A percentile compares a stretch with the other conserved stretches of the same genome.
Conservation (phyloP, 169 alveolate genomes). For the Cryptosporidium parvum region DNA sequence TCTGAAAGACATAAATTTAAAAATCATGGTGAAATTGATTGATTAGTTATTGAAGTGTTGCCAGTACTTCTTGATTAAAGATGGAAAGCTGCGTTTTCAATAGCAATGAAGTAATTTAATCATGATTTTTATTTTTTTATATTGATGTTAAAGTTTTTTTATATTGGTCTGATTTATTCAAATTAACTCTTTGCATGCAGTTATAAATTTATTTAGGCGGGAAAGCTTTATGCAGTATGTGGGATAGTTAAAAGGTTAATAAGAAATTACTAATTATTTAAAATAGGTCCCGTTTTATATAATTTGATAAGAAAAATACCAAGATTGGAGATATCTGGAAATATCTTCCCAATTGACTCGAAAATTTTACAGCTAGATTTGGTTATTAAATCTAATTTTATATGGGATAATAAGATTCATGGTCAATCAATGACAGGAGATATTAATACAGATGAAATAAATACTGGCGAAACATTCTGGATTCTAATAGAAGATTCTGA, state of each 20-base stretch:
- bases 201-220: background rate
- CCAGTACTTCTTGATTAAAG: constrained; percentile 60
- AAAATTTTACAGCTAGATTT: constrained; percentile 45
- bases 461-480: constrained; percentile 95
- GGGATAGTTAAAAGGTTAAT: background rate
- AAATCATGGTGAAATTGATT: background rate
- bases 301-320: constrained; percentile 69
- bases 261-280: background rate
- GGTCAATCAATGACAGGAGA: constrained; percentile 66
- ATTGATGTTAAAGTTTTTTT: constrained; percentile 11
- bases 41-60: constrained; percentile 30
- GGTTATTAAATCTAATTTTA: constrained; percentile 92
- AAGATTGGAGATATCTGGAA: constrained; percentile 20
- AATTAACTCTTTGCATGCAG: background rate
- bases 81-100: constrained; percentile 34
- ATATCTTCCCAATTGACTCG: constrained; percentile 30
- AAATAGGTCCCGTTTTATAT: constrained; percentile 44
- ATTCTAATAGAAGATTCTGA: constrained; percentile 96
- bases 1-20: constrained; percentile 24
- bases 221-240: background rate
- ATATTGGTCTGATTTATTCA: constrained; percentile 5
- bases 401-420: constrained; percentile 90
- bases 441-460: constrained; percentile 79
- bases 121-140: constrained; percentile 9
- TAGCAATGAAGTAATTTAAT: background rate